Base-by-base conservation (phyloP, 352 stramenopile genomes). In the Phytophthora cactorum region DNA sequence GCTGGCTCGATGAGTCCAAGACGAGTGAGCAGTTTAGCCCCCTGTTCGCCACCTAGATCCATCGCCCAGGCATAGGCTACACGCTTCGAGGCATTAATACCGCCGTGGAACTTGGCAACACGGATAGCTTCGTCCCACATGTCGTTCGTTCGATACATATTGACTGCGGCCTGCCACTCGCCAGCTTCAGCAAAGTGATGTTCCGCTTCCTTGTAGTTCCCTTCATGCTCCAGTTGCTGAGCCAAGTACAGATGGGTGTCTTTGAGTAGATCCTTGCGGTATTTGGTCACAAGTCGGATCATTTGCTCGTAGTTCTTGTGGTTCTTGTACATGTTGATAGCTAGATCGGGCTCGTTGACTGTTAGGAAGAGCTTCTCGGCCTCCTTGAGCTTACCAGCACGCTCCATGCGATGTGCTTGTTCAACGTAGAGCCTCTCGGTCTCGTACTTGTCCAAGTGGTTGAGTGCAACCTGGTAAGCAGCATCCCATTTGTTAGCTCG, bases 281-380 rank as follows among this genome's bases (percentile, higher is more conserved):
- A 96, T 64, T 96, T 94, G n/a, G 85, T 90, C 43, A 98, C 95
- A 6, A 98, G 74, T 2, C 91, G 87, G 51, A 98, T 94, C 94
- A 98, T 98, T 68, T 97, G 90, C 69, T 98, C 94, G 72, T 97
- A 98, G 62, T 97, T 93, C 56, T 95, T 92, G 64, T 97, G 86
- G 75, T 97, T 97, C 79, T 98, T 98, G 89, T 98, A 98, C 93
- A 98, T 98, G 68, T 96, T 95, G 75, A 98, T 98, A 34, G 96
- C 96, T 17, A 97, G 62, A 63, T 98, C 90, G 4, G 89, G 85
- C 50, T 98, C 91, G 66, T 98, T 97, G 29, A 98, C 92, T 0
- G 88, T 93, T 17, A 98, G 59, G 69, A 97, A 97, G 25, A 98
- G 84, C 64, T 97, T 97, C 68, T 98, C 95, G 2, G 95, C 95